phyloP scores from a whole-genome alignment of 1,139 yeast genomes.

The Kluyveromyces marxianus region DNA sequence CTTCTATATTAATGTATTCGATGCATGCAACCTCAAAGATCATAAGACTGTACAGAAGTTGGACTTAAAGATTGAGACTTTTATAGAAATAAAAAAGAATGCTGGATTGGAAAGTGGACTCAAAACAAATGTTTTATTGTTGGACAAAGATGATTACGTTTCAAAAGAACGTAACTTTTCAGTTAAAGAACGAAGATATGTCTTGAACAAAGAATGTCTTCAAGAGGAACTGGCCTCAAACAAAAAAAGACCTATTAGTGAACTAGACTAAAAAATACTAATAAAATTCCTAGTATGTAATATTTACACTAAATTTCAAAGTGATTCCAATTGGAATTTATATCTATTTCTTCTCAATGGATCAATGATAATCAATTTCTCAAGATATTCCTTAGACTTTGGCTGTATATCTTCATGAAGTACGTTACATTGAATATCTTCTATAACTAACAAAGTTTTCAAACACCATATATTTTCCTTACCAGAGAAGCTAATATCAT shows the following conservation, averaged over 20 bases:
- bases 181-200: constrained; percentile 42
- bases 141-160: constrained; percentile 27
- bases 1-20: constrained; percentile 48
- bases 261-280: not conserved
- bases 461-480: constrained; percentile 64
- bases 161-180: constrained; percentile 27
- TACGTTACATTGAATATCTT: constrained; percentile 31
- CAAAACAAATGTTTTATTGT: constrained; percentile 16
- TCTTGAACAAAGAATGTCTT: constrained; percentile 44
- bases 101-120: constrained; percentile 41
- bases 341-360: constrained; percentile 65
- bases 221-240: constrained; percentile 16
- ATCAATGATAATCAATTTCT: constrained; percentile 49
- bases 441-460: constrained; percentile 44
- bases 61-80: constrained; percentile 35
- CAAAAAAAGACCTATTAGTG: constrained; percentile 3
- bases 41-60: constrained; percentile 14
- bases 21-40: constrained; percentile 33
- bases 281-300: not conserved
- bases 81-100: constrained; percentile 44
- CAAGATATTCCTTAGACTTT: constrained; percentile 30
- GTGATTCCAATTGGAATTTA: constrained; percentile 28
- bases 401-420: constrained; percentile 10
- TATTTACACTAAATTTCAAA: not conserved
- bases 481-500: constrained; percentile 50